phyloP scores from a whole-genome alignment of 2,329 filamentous ascomycete species.

The Mollisiaceae sp. region DNA sequence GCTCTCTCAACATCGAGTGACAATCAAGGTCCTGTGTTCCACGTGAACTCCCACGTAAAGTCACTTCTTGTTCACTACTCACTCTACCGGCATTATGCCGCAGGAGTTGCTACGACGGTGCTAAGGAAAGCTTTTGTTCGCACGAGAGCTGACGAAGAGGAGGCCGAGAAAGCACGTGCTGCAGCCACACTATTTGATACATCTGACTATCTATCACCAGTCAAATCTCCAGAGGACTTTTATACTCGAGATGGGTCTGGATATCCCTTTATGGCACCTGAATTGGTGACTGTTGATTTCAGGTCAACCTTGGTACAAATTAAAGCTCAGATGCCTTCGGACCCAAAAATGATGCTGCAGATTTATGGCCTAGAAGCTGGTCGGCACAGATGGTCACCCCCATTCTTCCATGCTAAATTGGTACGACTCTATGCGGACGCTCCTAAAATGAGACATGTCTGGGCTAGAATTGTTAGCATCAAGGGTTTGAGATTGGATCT shows the following conservation, averaged over 20 bases:
- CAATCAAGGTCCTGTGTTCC: conserved; percentile 83
- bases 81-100: conserved; percentile 88
- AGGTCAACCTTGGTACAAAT: conserved; percentile 83
- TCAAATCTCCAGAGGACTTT: conserved; percentile 35
- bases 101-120: conserved; percentile 80
- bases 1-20: conserved; percentile 86
- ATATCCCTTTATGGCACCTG: conserved; percentile 46
- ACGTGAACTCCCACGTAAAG: conserved; percentile 81
- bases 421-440: conserved; percentile 87
- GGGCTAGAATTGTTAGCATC: conserved; percentile 85
- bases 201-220: conserved; percentile 34
- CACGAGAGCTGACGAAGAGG: conserved; percentile 53
- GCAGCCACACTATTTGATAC: conserved; percentile 19
- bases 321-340: conserved; percentile 85
- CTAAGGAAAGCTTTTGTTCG: conserved; percentile 71
- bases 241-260: conserved; percentile 35
- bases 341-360: conserved; percentile 91
- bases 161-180: conserved; percentile 45
- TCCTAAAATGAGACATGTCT: conserved; percentile 80
- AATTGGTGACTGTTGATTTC: conserved; percentile 82
- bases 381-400: conserved; percentile 84
- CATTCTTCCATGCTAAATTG: conserved; percentile 78
- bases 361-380: conserved; percentile 83
- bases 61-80: conserved; percentile 88
- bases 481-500: conserved; percentile 82